These are phyloP conservation scores for Saccharomycopsis oosterbeekiorum DNA, from an alignment of 805 yeast genomes.

Conservation along the genomic window DNA sequence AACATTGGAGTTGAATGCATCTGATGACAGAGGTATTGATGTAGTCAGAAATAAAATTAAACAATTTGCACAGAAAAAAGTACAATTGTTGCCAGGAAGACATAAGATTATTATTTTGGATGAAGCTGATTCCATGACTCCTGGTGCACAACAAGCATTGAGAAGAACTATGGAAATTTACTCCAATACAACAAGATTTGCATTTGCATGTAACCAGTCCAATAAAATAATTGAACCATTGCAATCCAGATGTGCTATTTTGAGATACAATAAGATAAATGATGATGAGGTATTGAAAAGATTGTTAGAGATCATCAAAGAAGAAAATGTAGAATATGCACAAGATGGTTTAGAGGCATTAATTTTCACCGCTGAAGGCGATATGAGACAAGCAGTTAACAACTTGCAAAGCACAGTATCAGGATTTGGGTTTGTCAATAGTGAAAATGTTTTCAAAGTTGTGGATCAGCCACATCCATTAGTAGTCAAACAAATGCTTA, in stretches of 20 bases:
- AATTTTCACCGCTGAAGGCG: conserved; percentile 94
- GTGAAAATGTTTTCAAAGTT: conserved; percentile 86
- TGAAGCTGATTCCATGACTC: conserved; percentile 95
- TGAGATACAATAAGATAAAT: conserved; percentile 69
- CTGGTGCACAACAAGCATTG: conserved; percentile 92
- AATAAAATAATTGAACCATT: conserved; percentile 93
- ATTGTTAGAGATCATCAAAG: conserved; percentile 56
- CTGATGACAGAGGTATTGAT: conserved; percentile 96
- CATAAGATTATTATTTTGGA: conserved; percentile 90
- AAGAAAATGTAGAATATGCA: conserved; percentile 66
- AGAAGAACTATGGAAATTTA: conserved; percentile 93
- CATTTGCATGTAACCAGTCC: conserved; percentile 96
- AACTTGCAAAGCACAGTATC: conserved; percentile 90
- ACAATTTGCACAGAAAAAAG: conserved; percentile 92
- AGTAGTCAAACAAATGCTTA: conserved; percentile 61
- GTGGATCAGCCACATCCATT: conserved; percentile 96
- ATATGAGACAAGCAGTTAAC: conserved; percentile 96
- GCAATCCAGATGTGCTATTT: conserved; percentile 92
- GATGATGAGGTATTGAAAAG: conserved; percentile 81
- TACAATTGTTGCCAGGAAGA: conserved; percentile 75
- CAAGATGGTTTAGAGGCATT: conserved; percentile 90
- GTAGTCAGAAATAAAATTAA: conserved; percentile 91
- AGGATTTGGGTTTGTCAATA: conserved; percentile 86
- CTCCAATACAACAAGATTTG: conserved; percentile 92
- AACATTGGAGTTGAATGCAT: conserved; percentile 86